Evolutionary conservation across 257 asterid species (phyloP).

Genomic region (Phtheirospermum japonicum): DNA sequence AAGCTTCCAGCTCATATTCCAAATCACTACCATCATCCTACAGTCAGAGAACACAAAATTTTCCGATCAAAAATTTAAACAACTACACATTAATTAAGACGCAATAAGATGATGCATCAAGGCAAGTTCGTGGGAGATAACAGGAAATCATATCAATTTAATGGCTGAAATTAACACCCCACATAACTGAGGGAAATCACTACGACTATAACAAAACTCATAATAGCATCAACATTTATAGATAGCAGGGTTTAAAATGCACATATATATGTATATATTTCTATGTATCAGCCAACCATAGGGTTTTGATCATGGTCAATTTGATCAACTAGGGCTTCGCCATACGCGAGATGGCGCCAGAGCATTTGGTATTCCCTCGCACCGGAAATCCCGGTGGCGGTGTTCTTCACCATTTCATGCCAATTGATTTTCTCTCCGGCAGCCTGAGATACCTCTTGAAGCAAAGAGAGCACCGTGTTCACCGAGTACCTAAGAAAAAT

Average conservation of each 20-base stretch:
- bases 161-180: not conserved
- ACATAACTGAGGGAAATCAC: not conserved
- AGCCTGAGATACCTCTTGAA: conserved; percentile 59
- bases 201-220: not conserved
- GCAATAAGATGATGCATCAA: not conserved
- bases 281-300: conserved; percentile 37
- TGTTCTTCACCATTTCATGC: conserved; percentile 60
- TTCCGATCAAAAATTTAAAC: conserved; percentile 13
- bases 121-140: not conserved
- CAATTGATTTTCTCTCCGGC: conserved; percentile 59
- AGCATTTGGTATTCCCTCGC: conserved; percentile 78
- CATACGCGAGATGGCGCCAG: conserved; percentile 90
- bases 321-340: conserved; percentile 46
- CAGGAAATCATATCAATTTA: not conserved
- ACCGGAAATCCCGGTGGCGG: conserved; percentile 60
- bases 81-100: not conserved
- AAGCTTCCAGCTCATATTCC: conserved; percentile 64
- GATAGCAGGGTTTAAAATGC: not conserved
- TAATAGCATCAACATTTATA: not conserved
- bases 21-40: conserved; percentile 92
- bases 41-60: conserved; percentile 23
- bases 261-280: not conserved
- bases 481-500: conserved; percentile 48
- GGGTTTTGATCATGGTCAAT: conserved; percentile 40
- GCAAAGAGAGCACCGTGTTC: conserved; percentile 49